phyloP scores from a whole-genome alignment of 495 filamentous ascomycete species.

The Penicillium simplicissimum region DNA sequence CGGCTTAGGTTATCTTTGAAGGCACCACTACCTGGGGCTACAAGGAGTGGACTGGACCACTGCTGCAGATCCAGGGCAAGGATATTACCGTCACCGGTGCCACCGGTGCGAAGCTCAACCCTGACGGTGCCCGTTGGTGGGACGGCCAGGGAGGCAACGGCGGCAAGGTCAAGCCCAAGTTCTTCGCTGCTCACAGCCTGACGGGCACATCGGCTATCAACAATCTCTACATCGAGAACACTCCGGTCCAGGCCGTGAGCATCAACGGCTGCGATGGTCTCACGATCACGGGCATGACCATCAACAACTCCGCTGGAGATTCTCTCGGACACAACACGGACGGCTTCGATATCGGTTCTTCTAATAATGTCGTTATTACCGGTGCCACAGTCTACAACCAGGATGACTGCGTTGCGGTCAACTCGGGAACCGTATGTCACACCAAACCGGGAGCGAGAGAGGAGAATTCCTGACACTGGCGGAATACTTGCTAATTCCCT shows the following conservation, averaged over 20 bases:
- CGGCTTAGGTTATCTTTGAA: conserved; percentile 47
- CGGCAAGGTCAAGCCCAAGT: conserved; percentile 57
- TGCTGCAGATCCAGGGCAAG: conserved; percentile 48
- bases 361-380: conserved; percentile 53
- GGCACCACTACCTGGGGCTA: conserved; percentile 56
- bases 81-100: conserved; percentile 46
- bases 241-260: conserved; percentile 63
- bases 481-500: conserved; percentile 5
- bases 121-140: conserved; percentile 51
- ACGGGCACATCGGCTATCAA: conserved; percentile 39
- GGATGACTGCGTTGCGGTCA: conserved; percentile 67
- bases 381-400: conserved; percentile 60
- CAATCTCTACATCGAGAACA: conserved; percentile 54
- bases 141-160: conserved; percentile 53
- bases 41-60: conserved; percentile 54
- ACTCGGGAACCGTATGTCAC: conserved; percentile 39
- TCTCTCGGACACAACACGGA: conserved; percentile 63
- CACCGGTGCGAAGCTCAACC: conserved; percentile 43
- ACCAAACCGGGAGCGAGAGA: neutral
- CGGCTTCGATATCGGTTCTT: conserved; percentile 62
- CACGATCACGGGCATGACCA: conserved; percentile 53
- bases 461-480: too few species aligned
- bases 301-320: conserved; percentile 62
- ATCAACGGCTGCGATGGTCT: conserved; percentile 52
- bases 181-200: conserved; percentile 52